phyloP scores from a whole-genome alignment of 495 filamentous ascomycete genomes.

The Penicillium silybi region DNA sequence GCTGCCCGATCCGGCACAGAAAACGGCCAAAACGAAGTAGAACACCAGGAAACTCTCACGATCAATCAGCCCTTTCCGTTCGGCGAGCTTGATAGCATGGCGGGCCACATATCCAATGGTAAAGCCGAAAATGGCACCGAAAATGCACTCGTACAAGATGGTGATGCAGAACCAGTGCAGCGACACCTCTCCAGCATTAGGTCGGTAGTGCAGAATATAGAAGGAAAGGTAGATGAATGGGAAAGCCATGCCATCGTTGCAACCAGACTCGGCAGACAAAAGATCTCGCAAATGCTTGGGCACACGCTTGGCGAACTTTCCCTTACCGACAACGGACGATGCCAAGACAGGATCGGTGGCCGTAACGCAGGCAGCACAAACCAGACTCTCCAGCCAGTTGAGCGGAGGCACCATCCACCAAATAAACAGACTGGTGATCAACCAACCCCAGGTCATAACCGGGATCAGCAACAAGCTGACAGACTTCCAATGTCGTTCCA shows the following conservation, averaged over 20 bases:
- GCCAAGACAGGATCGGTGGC: constrained; percentile 97
- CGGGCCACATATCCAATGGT: constrained; percentile 81
- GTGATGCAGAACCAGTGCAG: constrained; percentile 88
- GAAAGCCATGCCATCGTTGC: constrained; percentile 99
- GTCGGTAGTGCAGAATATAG: constrained; percentile 79
- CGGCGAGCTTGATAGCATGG: constrained; percentile 86
- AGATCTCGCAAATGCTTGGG: constrained; percentile 96
- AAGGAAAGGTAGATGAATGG: constrained; percentile 93
- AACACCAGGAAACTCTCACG: constrained; percentile 97
- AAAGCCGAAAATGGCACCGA: constrained; percentile 88
- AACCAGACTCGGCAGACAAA: constrained; percentile 94
- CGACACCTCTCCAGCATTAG: constrained; percentile 62
- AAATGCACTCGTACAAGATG: constrained; percentile 93
- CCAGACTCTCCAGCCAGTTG: constrained; percentile 83
- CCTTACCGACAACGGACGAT: constrained; percentile 97
- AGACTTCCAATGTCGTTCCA: constrained; percentile 97
- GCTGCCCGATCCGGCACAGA: constrained; percentile 92
- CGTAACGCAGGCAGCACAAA: constrained; percentile 88
- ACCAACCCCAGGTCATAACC: constrained; percentile 97
- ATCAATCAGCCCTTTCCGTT: constrained; percentile 82
- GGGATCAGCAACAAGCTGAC: constrained; percentile 84
- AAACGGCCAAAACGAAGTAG: constrained; percentile 95
- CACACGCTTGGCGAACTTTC: constrained; percentile 95
- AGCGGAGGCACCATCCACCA: constrained; percentile 89
- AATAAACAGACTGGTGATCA: constrained; percentile 90